phyloP scores from a whole-genome alignment of 352 stramenopile genomes.

The Phytophthora brassicae region DNA sequence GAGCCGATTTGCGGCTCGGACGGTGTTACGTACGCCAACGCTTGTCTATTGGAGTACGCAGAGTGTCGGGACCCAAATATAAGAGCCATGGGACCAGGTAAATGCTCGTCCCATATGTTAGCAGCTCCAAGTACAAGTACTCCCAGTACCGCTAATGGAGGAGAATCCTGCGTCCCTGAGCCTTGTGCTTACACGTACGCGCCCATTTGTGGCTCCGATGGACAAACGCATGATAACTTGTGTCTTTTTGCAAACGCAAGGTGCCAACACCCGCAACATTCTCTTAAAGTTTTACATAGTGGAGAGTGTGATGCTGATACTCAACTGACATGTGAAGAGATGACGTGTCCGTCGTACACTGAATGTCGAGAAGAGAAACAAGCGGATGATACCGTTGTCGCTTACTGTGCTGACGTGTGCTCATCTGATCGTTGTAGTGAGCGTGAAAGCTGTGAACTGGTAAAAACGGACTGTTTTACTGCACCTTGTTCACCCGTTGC shows the following conservation, averaged over 20 bases:
- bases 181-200: constrained; percentile 40
- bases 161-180: constrained; percentile 36
- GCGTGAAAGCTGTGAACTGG: constrained; percentile 46
- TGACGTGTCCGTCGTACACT: constrained; percentile 50
- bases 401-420: constrained; percentile 60
- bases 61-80: constrained; percentile 42
- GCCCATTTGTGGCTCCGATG: constrained; percentile 44
- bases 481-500: constrained; percentile 56
- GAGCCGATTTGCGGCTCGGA: constrained; percentile 64
- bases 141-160: constrained; percentile 3
- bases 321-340: constrained; percentile 39
- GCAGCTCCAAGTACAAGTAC: constrained; percentile 13
- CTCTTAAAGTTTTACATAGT: constrained; percentile 41
- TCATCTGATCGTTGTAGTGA: constrained; percentile 49
- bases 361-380: constrained; percentile 43
- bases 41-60: constrained; percentile 56
- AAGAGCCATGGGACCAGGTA: constrained; percentile 39
- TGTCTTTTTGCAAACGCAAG: constrained; percentile 42
- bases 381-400: constrained; percentile 19
- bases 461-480: constrained; percentile 52
- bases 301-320: constrained; percentile 51
- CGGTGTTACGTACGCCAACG: constrained; percentile 61
- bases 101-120: constrained; percentile 37
- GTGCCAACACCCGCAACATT: constrained; percentile 25
- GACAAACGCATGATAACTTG: constrained; percentile 41